Evolutionary conservation across 495 filamentous ascomycete genomes (phyloP), one percentile per base, ranked within the genome.

Genomic region (Neurospora sp.): DNA sequence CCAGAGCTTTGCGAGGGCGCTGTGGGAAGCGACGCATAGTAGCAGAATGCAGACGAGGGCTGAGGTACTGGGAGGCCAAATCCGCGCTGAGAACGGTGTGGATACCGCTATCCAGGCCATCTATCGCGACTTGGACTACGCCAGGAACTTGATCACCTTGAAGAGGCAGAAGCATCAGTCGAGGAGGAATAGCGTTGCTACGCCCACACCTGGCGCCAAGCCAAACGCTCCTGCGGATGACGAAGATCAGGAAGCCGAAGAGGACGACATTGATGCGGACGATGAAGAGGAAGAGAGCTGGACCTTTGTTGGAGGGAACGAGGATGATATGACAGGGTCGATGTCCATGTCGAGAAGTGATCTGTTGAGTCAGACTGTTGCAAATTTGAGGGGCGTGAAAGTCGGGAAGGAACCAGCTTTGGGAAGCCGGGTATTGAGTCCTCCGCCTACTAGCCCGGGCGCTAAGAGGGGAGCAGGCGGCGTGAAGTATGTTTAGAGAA

Each of bases 121-220:
- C 70, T 99, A 98, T 79, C 90, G 96, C 10, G 96, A 98, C 79
- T 86, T 99, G 48, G 96, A 98, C 78, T 98, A 98, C 73, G 96
- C 96, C n/a, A 92, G 90, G 79, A 91, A 90, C 22, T 84, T 98
- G 70, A 91, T 97, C 81, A 92, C 91, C 79, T 78, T 83, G 68
- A 85, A 85, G 72, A 70, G 80, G 40, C 84, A 84, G 72, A 85
- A 84, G 80, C 82, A 84, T 69, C 76, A 74, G 82, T 86, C 68
- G 85, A 88, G 39, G 87, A 90, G 75, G 87, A 88, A 69, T 7
- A 70, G 45, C 44, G 73, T 41, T 20, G 68, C 69, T 22, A 59
- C 72, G 3, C 5, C 42, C 35, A 42, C 70, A 2, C 22, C 69
- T 0, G 71, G 38, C 16, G 40, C 31, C 37, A 35, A 65, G n/a